Evolutionary conservation across 129 eudicot species (phyloP), one percentile per base, ranked within the genome.

Genomic region (Heracleum sosnowskyi): DNA sequence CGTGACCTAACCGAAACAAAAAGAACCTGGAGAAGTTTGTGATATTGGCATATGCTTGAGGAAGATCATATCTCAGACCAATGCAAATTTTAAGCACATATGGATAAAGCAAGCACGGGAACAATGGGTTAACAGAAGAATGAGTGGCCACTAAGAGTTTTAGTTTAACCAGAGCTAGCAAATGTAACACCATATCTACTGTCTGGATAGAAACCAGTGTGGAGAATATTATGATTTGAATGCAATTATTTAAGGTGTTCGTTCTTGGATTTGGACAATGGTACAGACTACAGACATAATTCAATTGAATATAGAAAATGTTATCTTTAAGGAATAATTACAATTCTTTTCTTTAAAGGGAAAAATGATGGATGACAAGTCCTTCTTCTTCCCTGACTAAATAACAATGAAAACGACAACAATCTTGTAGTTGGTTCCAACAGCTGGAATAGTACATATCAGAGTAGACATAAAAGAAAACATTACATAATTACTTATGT

Each of bases 81-180:
- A 40, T 9, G 51, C 16, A 72, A 0, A 72, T 1, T 72, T 72
- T 37, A 10, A 72, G 51, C 34, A 72, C 34, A 72, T 36, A 71
- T 24, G 76, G 51, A 72, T 41, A 72, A 20, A 72, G 17, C 76
- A 72, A 72, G 51, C 34, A 20, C 0, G 34, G 13, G 3, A 72
- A 34, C 51, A 72, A 41, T 71, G 49, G 33, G 41, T 20, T 70
- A 7, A 70, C 35, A 11, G 47, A 16, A 37, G 29, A 35, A 11
- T 37, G 49, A 71, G 75, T 20, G 49, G 49, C 12, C 5, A 17
- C 47, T 71, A 71, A 24, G 49, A 72, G 34, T 41, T 72, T 72
- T 39, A 72, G 76, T 28, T 72, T 72, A 11, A 40, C 51, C 5
- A 24, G 76, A 72, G 51, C 76, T 12, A 72, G 49, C 76, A 39